These are phyloP conservation scores for Rauvolfia tetraphylla DNA, from an alignment of 257 asterid species.

Conservation along the genomic window DNA sequence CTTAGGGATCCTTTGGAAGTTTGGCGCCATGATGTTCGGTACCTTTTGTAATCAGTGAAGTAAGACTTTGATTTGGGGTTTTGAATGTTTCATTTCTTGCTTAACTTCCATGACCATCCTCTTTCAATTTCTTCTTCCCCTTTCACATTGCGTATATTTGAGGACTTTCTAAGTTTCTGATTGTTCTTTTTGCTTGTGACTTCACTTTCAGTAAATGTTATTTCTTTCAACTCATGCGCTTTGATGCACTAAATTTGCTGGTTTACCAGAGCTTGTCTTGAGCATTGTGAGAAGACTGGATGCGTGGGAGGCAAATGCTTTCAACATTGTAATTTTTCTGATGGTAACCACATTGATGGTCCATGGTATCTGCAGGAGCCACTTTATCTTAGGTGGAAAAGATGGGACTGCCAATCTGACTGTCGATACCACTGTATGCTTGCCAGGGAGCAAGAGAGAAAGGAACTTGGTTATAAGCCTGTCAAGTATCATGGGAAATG, in stretches of 20 bases:
- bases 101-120: not conserved
- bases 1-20: slow-evolving; percentile 1
- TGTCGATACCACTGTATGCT: slow-evolving; percentile 80
- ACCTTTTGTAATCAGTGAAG: slow-evolving; percentile 15
- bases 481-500: slow-evolving; percentile 83
- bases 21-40: slow-evolving; percentile 3
- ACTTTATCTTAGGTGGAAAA: slow-evolving; percentile 77
- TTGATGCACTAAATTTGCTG: slow-evolving; percentile 26
- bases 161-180: not conserved
- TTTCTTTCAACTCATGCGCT: slow-evolving; percentile 7
- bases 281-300: slow-evolving; percentile 79
- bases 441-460: slow-evolving; percentile 69
- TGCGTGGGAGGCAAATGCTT: slow-evolving; percentile 74
- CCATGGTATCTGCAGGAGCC: slow-evolving; percentile 96
- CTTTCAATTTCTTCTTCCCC: not conserved
- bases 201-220: not conserved
- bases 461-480: slow-evolving; percentile 60
- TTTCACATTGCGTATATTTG: not conserved
- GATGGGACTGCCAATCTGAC: slow-evolving; percentile 81
- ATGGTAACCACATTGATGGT: slow-evolving; percentile 52
- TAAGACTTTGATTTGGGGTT: not conserved
- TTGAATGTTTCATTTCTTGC: not conserved
- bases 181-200: not conserved
- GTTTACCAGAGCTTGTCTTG: slow-evolving; percentile 56
- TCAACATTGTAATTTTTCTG: slow-evolving; percentile 76